Evolutionary conservation across 169 alveolate genomes (phyloP).

Genomic region (Pseudocohnilembus persalinus): DNA sequence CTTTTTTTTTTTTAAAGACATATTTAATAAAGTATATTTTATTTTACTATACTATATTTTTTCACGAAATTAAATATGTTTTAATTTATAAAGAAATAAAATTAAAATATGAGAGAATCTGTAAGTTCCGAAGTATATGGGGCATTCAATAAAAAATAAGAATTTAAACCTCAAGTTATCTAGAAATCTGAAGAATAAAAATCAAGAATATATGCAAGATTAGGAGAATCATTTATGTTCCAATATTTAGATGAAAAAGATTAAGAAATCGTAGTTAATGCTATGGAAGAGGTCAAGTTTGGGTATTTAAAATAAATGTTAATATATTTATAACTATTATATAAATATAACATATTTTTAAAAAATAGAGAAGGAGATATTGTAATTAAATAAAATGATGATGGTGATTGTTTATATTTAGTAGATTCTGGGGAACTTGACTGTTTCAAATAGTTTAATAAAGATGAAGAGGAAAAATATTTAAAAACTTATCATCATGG

Average conservation of each 20-base stretch:
- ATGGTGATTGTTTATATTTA: conserved; percentile 77
- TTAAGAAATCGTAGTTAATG: conserved; percentile 81
- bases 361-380: conserved; percentile 62
- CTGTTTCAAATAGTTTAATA: conserved; percentile 63
- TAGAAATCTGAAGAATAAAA: conserved; percentile 85
- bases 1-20: no score
- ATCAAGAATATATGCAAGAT: conserved; percentile 69
- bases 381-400: conserved; percentile 79
- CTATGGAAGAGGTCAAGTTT: conserved; percentile 88
- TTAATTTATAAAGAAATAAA: conserved; percentile 1
- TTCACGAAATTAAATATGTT: no score
- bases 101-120: conserved; percentile 63
- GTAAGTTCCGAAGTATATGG: conserved; percentile 95
- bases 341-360: background rate
- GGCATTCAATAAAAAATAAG: conserved; percentile 88
- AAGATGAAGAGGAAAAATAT: conserved; percentile 53
- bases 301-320: conserved; percentile 3
- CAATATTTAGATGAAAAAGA: conserved; percentile 83
- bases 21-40: no score
- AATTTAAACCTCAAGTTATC: conserved; percentile 87
- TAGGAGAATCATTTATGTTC: conserved; percentile 84
- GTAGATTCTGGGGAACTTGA: conserved; percentile 77
- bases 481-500: conserved; percentile 80
- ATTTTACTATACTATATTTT: no score
- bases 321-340: no score